Conservation (phyloP, 106 monocot genomes). For the Agapanthus africanus region DNA sequence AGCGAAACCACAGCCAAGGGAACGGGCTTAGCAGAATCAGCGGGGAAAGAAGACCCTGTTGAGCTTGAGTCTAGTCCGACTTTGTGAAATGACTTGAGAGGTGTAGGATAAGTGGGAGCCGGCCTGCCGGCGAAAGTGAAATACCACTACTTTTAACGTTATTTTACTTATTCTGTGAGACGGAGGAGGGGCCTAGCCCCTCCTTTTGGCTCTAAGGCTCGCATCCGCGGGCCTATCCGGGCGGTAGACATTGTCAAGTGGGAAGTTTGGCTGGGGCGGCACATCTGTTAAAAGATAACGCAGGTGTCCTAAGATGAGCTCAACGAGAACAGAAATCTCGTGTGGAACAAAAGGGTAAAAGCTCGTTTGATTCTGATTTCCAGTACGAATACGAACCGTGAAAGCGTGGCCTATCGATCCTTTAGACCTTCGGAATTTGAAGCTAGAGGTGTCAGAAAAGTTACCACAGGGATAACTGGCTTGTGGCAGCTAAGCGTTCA, state of each 20-base stretch:
- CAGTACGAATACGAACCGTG: slow-evolving; percentile 77
- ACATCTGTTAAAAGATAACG: slow-evolving; percentile 69
- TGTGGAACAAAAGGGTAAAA: slow-evolving; percentile 95
- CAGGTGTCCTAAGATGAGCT: slow-evolving; percentile 96
- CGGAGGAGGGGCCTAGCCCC: too few species aligned
- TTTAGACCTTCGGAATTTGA: slow-evolving; percentile 52
- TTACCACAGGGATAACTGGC: slow-evolving; percentile 50
- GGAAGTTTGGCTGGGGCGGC: slow-evolving; percentile 34
- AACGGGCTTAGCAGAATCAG: too few species aligned
- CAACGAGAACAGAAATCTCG: slow-evolving; percentile 95
- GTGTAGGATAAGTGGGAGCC: too few species aligned
- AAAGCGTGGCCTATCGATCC: slow-evolving; percentile 65
- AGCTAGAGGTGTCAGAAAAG: slow-evolving; percentile 56
- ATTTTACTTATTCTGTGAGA: too few species aligned
- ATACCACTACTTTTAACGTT: too few species aligned
- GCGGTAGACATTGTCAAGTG: slow-evolving; percentile 27
- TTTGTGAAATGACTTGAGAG: too few species aligned
- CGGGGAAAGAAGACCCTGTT: too few species aligned
- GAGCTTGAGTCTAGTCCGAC: too few species aligned
- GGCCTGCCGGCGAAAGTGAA: too few species aligned
- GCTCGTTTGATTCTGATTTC: slow-evolving; percentile 90
- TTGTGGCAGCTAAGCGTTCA: slow-evolving; percentile 61
- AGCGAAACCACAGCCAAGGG: too few species aligned
- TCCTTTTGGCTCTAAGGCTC: too few species aligned
- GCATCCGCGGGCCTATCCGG: too few species aligned